Evolutionary conservation across 495 filamentous ascomycete genomes (phyloP).

Genomic region (Neurospora discreta): DNA sequence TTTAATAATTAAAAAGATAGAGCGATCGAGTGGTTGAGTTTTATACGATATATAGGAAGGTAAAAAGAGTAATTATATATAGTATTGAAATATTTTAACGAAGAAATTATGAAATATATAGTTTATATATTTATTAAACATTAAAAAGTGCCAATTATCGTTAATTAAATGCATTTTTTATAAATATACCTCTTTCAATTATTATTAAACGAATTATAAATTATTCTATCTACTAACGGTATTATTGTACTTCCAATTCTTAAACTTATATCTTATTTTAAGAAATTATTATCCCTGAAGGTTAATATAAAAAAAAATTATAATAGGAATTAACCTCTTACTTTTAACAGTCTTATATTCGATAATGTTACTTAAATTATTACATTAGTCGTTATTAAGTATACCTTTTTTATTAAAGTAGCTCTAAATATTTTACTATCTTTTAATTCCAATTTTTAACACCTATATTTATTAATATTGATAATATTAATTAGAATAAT

Average conservation of each 20-base stretch:
- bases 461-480: too few species aligned
- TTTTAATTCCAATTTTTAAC: too few species aligned
- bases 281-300: too few species aligned
- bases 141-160: background rate
- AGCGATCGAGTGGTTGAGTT: slow-evolving; percentile 5
- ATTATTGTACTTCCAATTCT: background rate
- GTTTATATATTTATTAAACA: slow-evolving; percentile 1
- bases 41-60: slow-evolving; percentile 5
- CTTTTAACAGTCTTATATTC: too few species aligned
- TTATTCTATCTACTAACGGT: slow-evolving; percentile 3
- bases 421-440: too few species aligned
- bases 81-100: background rate
- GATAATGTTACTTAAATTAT: too few species aligned
- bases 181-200: slow-evolving; percentile 1
- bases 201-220: background rate
- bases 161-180: background rate
- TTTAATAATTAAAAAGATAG: background rate
- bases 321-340: too few species aligned
- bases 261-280: background rate
- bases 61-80: slow-evolving; percentile 4
- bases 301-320: too few species aligned
- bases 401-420: too few species aligned
- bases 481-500: too few species aligned
- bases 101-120: background rate
- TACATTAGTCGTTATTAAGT: too few species aligned